These are phyloP conservation scores for Calycina herbarum DNA, from an alignment of 2,329 filamentous ascomycete species.

Conservation along the genomic window DNA sequence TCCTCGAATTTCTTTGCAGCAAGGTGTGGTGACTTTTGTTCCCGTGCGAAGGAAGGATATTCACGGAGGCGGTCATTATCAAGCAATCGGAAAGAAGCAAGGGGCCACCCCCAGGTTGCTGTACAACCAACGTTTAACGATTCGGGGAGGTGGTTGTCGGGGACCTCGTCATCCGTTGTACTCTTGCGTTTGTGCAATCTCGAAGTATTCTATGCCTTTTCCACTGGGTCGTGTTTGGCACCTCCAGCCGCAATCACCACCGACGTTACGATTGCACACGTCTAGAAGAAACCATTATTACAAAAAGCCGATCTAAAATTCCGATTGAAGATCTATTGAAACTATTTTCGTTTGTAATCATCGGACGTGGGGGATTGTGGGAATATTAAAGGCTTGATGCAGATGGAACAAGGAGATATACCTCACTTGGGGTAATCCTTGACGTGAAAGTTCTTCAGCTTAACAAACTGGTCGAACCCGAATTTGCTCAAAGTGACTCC, in stretches of 20 bases:
- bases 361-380: not conserved
- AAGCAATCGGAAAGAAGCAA: constrained; percentile 8
- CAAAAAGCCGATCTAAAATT: constrained; percentile 7
- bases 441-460: constrained; percentile 92
- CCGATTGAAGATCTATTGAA: constrained; percentile 15
- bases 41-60: constrained; percentile 15
- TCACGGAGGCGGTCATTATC: constrained; percentile 16
- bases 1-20: constrained; percentile 19
- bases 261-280: constrained; percentile 16
- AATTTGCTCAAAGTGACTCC: constrained; percentile 86
- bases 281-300: constrained; percentile 8
- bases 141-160: constrained; percentile 11
- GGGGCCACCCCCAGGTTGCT: not conserved
- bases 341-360: constrained; percentile 11
- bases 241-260: constrained; percentile 13
- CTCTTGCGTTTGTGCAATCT: constrained; percentile 14
- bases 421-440: constrained; percentile 69
- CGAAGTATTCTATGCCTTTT: constrained; percentile 13
- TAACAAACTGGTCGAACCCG: constrained; percentile 94
- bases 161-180: constrained; percentile 10
- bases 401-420: constrained; percentile 2
- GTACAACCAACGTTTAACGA: constrained; percentile 11
- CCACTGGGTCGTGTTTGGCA: constrained; percentile 14
- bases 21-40: constrained; percentile 20
- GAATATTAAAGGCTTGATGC: not conserved